A percentile compares a stretch with the other conserved stretches of the same genome.
Evolutionary conservation across 164 flowering plant species (phyloP).

Genomic region (Pachysandra terminalis): DNA sequence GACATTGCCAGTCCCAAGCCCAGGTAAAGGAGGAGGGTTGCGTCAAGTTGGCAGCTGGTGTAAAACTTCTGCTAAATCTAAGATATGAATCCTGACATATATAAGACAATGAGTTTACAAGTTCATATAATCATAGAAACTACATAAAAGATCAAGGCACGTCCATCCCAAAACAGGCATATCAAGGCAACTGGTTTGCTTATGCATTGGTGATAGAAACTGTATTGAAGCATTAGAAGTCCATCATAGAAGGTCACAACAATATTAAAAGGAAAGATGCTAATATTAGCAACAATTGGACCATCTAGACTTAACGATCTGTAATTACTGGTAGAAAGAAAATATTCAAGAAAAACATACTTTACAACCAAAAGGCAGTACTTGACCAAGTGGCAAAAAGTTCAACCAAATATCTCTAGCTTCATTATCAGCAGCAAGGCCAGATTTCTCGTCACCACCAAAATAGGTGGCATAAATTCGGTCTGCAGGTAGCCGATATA

Average conservation of each 20-base stretch:
- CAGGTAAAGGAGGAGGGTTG: too few species aligned
- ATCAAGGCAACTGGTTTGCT: neutral
- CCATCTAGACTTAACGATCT: neutral
- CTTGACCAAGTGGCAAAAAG: slow-evolving; percentile 68
- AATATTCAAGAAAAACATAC: slow-evolving; percentile 32
- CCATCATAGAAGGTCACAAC: too few species aligned
- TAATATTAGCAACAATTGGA: neutral
- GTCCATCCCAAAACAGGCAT: too few species aligned
- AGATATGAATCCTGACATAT: too few species aligned
- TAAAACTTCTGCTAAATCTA: too few species aligned
- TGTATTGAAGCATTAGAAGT: neutral
- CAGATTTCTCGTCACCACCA: slow-evolving; percentile 89
- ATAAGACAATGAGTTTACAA: too few species aligned
- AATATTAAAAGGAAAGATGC: too few species aligned
- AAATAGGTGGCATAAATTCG: slow-evolving; percentile 94
- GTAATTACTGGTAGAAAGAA: neutral
- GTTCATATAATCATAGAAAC: neutral
- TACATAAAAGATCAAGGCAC: too few species aligned
- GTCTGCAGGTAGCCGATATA: slow-evolving; percentile 68
- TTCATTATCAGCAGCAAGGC: slow-evolving; percentile 85
- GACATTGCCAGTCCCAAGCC: too few species aligned
- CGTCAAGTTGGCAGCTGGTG: too few species aligned
- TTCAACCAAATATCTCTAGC: slow-evolving; percentile 83
- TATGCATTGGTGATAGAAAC: neutral
- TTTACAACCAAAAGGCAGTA: slow-evolving; percentile 94